A percentile compares a stretch with the other conserved stretches of the same genome.
Conservation (phyloP, 2,329 filamentous ascomycete species). For the Pestalotiopsis sp. region DNA sequence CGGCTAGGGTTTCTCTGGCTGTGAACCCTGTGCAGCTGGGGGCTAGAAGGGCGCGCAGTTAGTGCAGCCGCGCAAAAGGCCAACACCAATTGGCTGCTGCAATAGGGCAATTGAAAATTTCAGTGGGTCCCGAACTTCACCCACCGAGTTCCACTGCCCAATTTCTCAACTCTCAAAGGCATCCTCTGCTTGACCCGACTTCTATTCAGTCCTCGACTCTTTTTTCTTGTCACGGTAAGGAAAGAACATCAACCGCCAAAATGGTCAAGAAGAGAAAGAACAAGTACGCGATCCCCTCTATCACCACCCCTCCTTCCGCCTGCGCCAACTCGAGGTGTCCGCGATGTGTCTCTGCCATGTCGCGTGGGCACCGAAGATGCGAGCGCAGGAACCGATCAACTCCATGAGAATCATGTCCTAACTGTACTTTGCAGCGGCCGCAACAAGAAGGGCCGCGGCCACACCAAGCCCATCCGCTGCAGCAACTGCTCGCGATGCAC, state of each 20-base stretch:
- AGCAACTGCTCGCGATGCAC: constrained; percentile 80
- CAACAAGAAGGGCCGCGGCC: constrained; percentile 99
- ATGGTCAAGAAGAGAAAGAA: constrained; percentile 76
- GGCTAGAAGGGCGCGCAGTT: neutral
- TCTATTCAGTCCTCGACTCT: constrained; percentile 6
- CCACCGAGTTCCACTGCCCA: neutral
- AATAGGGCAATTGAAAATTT: neutral
- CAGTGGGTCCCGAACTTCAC: constrained; percentile 2
- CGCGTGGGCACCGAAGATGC: constrained; percentile 11
- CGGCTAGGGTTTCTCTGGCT: constrained; percentile 7
- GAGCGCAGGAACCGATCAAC: neutral
- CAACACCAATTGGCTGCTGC: constrained; percentile 5
- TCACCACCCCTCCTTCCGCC: neutral
- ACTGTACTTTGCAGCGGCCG: constrained; percentile 68
- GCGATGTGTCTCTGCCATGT: neutral
- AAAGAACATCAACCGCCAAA: constrained; percentile 52
- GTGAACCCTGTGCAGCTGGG: neutral
- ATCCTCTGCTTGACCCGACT: neutral
- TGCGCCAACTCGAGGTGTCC: neutral
- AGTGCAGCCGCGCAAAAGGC: neutral
- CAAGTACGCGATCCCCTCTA: constrained; percentile 51
- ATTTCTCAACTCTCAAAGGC: constrained; percentile 3
- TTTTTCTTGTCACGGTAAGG: constrained; percentile 5
- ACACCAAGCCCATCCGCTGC: constrained; percentile 97
- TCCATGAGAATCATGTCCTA: neutral